These are phyloP conservation scores for Jamesozyma hellenica DNA, from an alignment of 805 yeast species.

Conservation along the genomic window DNA sequence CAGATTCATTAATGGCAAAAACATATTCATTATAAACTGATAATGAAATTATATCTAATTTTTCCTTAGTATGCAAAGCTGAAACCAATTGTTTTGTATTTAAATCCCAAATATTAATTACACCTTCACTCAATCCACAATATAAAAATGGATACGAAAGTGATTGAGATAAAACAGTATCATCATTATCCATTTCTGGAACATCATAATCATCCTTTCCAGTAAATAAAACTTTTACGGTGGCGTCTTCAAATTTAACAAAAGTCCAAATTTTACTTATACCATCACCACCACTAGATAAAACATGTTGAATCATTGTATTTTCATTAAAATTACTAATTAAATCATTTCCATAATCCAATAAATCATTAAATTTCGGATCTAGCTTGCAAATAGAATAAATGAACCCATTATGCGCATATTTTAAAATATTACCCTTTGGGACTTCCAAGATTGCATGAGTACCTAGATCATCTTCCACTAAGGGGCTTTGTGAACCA, in stretches of 20 bases:
- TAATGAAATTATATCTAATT: constrained; percentile 45
- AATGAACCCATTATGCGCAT: constrained; percentile 88
- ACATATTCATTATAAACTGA: constrained; percentile 24
- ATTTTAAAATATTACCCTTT: constrained; percentile 51
- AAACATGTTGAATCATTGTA: constrained; percentile 30
- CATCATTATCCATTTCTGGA: constrained; percentile 41
- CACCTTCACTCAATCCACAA: constrained; percentile 71
- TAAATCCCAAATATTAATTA: constrained; percentile 77
- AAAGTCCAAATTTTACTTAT: constrained; percentile 70
- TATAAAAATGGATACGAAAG: constrained; percentile 59
- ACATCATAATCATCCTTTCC: not conserved
- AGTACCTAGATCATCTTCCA: not conserved
- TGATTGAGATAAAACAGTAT: constrained; percentile 62
- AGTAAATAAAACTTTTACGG: constrained; percentile 8
- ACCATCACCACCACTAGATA: constrained; percentile 90
- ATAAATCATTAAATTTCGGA: constrained; percentile 1
- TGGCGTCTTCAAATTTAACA: constrained; percentile 9
- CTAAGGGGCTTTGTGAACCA: constrained; percentile 1
- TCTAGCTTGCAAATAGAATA: constrained; percentile 43
- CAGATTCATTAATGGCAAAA: constrained; percentile 34
- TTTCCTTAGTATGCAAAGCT: constrained; percentile 31
- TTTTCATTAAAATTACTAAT: not conserved
- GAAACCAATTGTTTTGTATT: constrained; percentile 63
- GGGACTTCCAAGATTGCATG: constrained; percentile 54
- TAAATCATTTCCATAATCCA: constrained; percentile 1